Evolutionary conservation across 768 basidiomycete genomes (phyloP), one percentile per base, ranked within the genome.

Genomic region (Lactarius vividus): DNA sequence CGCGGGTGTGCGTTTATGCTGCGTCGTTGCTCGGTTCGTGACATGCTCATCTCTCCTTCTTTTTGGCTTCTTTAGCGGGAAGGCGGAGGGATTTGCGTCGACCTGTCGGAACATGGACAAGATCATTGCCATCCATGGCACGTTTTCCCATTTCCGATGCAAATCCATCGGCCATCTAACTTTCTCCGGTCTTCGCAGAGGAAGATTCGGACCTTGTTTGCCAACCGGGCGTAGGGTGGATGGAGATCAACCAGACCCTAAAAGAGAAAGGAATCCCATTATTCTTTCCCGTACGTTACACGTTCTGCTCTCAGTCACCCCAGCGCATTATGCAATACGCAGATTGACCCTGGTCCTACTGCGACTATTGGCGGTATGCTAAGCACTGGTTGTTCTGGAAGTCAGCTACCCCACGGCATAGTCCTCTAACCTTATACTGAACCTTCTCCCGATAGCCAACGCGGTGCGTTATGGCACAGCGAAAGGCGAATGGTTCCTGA

Each of bases 401-500:
- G 93, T 83, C 78, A 74, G 78, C 74, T 23, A 70, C 29, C 13
- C 29, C 56, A 15, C 29, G 33, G 7, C 26, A 60, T 11, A 8
- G 16, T 61, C 23, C 57, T 52, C 33, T 35, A 39, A 15, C 15
- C 5, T 33, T 42, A 15, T 39, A n/a, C 33, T 61, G 33, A 29
- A n/a, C 35, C 61, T 16, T 67, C 18, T 23, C 49, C 18, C 39
- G 23, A 15, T 61, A 85, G 90, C 90, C 0, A 92, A 91, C 69
- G 89, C 91, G 1, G 91, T 92, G 1, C 79, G 92, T 28, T 96
- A 94, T 72, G 94, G 92, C 11, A 96, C 93, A 8, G 93, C 92
- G 0, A 92, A 89, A 73, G 91, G 81, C 0, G 93, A 95, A 77
- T 95, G 93, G 94, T 92, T 96, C 72, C 78, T 96, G 49, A 95